Evolutionary conservation across 1,139 yeast species (phyloP), one percentile per base, ranked within the genome.

Genomic region (Arxiozyma telluris): DNA sequence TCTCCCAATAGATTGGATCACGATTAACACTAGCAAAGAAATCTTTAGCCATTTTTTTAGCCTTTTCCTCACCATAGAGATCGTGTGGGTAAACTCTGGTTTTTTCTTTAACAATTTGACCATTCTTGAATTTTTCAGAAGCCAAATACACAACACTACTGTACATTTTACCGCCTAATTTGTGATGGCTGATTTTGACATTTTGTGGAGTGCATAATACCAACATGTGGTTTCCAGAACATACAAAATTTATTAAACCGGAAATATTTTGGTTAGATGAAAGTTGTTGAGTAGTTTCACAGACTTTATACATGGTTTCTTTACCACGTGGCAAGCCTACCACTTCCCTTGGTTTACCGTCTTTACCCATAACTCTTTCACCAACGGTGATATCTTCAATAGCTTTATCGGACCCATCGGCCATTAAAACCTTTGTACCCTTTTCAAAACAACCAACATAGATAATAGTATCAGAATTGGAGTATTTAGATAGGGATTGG

Each of bases 391-490:
- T 61, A 17, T 64, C 60, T 61, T 75, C 77, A 56, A 75, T 64
- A 1, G 57, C 53, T 53, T 63, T 65, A 45, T 66, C 69, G 38
- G 67, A 50, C 64, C 78, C 78, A 61, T 73, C 70, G 41, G 75
- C 71, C 77, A 73, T 74, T 63, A 75, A 55, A 44, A 75, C 77
- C 55, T 69, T 55, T 44, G 77, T 75, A 54, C 78, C 72, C 54
- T 62, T 59, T 11, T 64, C 65, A 46, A 63, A 73, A 70, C 86
- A 86, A 55, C 96, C 97, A 53, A 89, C 96, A 68, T 93, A 93
- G 67, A 91, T 87, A 71, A 93, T 93, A 55, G 88, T 87, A 72
- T 93, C 98, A 25, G 98, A 93, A 80, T 93, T 93, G 58, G 98
- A 93, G 75, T 84, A 93, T 74, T 93, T 93, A 60, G 98, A 93